Conservation (phyloP, 2,329 filamentous ascomycete species). For the Colletotrichum brevisporum region DNA sequence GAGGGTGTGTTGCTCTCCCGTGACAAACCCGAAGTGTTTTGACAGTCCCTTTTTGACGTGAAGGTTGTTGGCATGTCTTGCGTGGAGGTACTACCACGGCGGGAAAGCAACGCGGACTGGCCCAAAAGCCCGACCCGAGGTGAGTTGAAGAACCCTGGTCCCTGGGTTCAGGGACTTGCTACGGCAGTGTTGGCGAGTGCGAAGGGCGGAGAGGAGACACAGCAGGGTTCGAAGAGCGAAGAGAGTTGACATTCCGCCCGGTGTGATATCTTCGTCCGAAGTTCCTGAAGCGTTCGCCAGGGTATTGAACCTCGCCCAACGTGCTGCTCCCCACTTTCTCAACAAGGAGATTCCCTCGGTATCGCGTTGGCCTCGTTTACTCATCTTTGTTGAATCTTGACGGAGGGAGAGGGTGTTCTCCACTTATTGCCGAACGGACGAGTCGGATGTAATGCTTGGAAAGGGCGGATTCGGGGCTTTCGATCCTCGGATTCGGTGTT, state of each 20-base stretch:
- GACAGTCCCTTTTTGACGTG: constrained; percentile 28
- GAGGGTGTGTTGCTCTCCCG: constrained; percentile 7
- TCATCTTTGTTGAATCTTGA: neutral
- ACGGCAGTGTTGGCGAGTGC: neutral
- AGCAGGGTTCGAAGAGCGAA: neutral
- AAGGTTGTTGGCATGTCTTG: neutral
- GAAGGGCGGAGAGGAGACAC: neutral
- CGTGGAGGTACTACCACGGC: neutral
- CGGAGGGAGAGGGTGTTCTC: neutral
- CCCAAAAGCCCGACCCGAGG: constrained; percentile 1
- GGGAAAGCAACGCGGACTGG: neutral
- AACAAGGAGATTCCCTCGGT: neutral
- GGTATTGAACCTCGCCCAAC: constrained; percentile 18
- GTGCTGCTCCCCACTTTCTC: neutral
- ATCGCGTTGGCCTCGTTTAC: neutral
- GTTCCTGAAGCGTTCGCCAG: neutral
- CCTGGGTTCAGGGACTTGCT: neutral
- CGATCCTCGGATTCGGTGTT: constrained; percentile 15
- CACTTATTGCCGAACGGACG: constrained; percentile 10
- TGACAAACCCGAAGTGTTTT: constrained; percentile 24
- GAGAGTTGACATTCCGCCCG: neutral
- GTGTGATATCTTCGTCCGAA: constrained; percentile 11
- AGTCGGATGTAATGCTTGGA: neutral
- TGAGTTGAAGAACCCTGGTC: neutral
- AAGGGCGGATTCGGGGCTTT: neutral